These are phyloP conservation scores for Draba incana DNA, from an alignment of 345 rosid genomes.

Conservation along the genomic window DNA sequence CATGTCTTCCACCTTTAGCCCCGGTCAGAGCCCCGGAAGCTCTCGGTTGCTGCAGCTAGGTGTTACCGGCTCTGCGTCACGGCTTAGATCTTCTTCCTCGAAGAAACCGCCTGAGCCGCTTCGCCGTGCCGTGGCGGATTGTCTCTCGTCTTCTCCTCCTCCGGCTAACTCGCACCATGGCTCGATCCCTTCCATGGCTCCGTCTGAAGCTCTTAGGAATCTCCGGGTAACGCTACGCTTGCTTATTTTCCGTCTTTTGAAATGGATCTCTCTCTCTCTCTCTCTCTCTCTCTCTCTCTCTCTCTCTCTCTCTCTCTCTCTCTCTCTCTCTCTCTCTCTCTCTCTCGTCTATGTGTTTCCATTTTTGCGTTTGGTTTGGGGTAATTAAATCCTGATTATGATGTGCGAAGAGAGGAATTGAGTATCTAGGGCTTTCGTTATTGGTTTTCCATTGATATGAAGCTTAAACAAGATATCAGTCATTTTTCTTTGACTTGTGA, in stretches of 20 bases:
- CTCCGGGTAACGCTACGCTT: slow-evolving; percentile 66
- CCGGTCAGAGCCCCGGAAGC: slow-evolving; percentile 74
- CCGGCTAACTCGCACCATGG: slow-evolving; percentile 61
- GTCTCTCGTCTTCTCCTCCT: slow-evolving; percentile 62
- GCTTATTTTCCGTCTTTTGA: not conserved
- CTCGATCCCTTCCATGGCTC: slow-evolving; percentile 51
- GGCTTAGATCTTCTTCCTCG: slow-evolving; percentile 82
- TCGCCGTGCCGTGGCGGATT: slow-evolving; percentile 90
- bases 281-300: no score
- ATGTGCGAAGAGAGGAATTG: slow-evolving; percentile 19
- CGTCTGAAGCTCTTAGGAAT: slow-evolving; percentile 89
- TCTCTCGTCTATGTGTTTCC: slow-evolving; percentile 49
- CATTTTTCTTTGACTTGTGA: slow-evolving; percentile 5
- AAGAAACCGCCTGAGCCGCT: slow-evolving; percentile 97
- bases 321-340: no score
- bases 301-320: no score
- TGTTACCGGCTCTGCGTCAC: slow-evolving; percentile 53
- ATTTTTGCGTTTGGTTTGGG: slow-evolving; percentile 16
- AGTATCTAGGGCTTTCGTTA: slow-evolving; percentile 14
- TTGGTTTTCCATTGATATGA: not conserved
- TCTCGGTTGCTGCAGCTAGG: slow-evolving; percentile 60
- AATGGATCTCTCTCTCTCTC: slow-evolving; percentile 7
- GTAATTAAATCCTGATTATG: slow-evolving; percentile 16
- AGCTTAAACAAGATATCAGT: not conserved
- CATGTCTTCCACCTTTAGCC: slow-evolving; percentile 53